Percentiles rank a stretch among this genome's conserved stretches.
Conservation (phyloP, 2,329 filamentous ascomycete species). For the Fusarium irregulare region DNA sequence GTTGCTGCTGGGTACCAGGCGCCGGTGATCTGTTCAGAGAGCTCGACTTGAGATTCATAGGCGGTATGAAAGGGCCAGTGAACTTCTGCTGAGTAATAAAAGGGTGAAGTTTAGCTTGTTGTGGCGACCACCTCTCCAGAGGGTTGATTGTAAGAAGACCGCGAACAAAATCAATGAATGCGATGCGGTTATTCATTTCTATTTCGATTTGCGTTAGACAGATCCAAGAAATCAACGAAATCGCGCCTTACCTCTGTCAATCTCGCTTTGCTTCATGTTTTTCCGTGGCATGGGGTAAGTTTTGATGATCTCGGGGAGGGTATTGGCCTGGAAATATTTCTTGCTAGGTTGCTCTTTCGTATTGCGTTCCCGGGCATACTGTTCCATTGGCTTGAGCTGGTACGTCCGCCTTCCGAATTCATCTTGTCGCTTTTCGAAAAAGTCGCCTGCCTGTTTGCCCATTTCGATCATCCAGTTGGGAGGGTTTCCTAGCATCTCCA, state of each 20-base stretch:
- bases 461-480: slow-evolving; percentile 99
- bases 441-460: slow-evolving; percentile 96
- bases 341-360: slow-evolving; percentile 99
- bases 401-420: slow-evolving; percentile 94
- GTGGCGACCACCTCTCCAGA: slow-evolving; percentile 95
- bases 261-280: slow-evolving; percentile 98
- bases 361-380: slow-evolving; percentile 94
- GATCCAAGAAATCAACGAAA: background rate
- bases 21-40: slow-evolving; percentile 88
- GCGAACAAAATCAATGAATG: slow-evolving; percentile 98
- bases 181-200: slow-evolving; percentile 99
- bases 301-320: slow-evolving; percentile 95
- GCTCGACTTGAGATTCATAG: slow-evolving; percentile 94
- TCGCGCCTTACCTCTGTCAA: slow-evolving; percentile 82
- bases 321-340: slow-evolving; percentile 97
- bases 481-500: slow-evolving; percentile 96
- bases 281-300: slow-evolving; percentile 98
- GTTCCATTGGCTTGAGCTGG: slow-evolving; percentile 95
- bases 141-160: slow-evolving; percentile 95
- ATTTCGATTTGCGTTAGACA: slow-evolving; percentile 40
- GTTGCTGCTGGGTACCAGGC: slow-evolving; percentile 93
- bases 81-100: slow-evolving; percentile 99
- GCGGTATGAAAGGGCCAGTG: slow-evolving; percentile 94
- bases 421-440: slow-evolving; percentile 92
- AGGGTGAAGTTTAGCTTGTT: slow-evolving; percentile 95